These are phyloP conservation scores for Saccharomyces kudriavzevii DNA, from an alignment of 805 yeast genomes.

Conservation along the genomic window DNA sequence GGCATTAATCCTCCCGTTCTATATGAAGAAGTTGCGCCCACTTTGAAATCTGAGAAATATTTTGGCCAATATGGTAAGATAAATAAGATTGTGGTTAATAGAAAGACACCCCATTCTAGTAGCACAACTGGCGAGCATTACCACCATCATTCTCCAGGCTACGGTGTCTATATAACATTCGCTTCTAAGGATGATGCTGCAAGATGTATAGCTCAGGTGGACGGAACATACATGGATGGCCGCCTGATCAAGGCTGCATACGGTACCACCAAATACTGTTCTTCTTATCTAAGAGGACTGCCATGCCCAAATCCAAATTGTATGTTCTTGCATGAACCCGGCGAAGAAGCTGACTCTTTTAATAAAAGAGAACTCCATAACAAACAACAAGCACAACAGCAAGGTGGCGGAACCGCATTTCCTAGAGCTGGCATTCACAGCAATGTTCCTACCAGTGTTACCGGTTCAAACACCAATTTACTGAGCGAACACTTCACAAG, in stretches of 20 bases:
- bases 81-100: conserved; percentile 85
- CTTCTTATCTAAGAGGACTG: conserved; percentile 89
- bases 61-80: conserved; percentile 99
- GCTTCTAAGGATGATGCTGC: conserved; percentile 92
- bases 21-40: conserved; percentile 75
- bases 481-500: conserved; percentile 6
- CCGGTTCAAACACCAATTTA: conserved; percentile 3
- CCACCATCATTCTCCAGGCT: conserved; percentile 50
- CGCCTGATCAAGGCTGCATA: conserved; percentile 86
- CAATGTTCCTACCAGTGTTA: conserved; percentile 7
- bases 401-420: neutral
- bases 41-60: conserved; percentile 81
- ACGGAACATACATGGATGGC: conserved; percentile 91
- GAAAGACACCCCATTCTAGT: conserved; percentile 43
- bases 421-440: conserved; percentile 6
- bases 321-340: conserved; percentile 98
- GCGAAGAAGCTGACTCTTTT: conserved; percentile 97
- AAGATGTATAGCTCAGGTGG: conserved; percentile 80
- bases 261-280: conserved; percentile 97
- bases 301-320: conserved; percentile 97
- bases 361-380: conserved; percentile 48
- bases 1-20: conserved; percentile 74
- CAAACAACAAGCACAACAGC: conserved; percentile 30
- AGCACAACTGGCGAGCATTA: conserved; percentile 18
- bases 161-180: conserved; percentile 94